A percentile compares a stretch with the other conserved stretches of the same genome.
Evolutionary conservation across 129 eudicot species (phyloP).

Genomic region (Cynara cardunculus): DNA sequence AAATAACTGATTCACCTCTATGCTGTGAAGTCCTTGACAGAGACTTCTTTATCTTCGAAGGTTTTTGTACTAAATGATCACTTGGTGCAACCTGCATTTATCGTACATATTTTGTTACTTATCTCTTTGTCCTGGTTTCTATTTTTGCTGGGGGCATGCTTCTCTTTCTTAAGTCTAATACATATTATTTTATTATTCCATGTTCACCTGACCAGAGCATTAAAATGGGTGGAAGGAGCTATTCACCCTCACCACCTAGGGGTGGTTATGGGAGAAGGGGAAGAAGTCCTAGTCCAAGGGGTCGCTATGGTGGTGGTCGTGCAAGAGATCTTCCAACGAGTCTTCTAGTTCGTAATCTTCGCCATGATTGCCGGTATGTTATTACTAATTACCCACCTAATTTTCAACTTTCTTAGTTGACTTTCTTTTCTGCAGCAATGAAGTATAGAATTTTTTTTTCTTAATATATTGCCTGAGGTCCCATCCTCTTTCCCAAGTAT

Average conservation of each 20-base stretch:
- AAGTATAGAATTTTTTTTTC: background rate
- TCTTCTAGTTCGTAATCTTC: constrained; percentile 86
- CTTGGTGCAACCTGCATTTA: background rate
- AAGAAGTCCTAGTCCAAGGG: constrained; percentile 89
- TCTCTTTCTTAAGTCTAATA: background rate
- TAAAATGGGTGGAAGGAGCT: constrained; percentile 82
- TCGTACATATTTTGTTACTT: background rate
- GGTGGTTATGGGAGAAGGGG: constrained; percentile 85
- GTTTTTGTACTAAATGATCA: background rate
- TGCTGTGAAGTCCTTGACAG: background rate
- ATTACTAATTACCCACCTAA: background rate
- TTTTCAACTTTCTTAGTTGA: background rate
- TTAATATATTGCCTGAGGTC: background rate
- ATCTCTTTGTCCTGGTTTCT: background rate
- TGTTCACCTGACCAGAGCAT: constrained; percentile 3
- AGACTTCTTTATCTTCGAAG: background rate
- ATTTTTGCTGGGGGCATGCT: background rate
- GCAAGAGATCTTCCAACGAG: constrained; percentile 79
- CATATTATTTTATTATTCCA: background rate
- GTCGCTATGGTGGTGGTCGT: constrained; percentile 47
- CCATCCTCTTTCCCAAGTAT: background rate
- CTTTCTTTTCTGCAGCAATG: background rate
- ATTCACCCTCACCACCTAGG: constrained; percentile 83
- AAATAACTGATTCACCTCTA: background rate
- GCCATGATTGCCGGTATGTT: constrained; percentile 77